These are phyloP conservation scores for Populus ilicifolia DNA, from an alignment of 345 rosid genomes.

Conservation along the genomic window DNA sequence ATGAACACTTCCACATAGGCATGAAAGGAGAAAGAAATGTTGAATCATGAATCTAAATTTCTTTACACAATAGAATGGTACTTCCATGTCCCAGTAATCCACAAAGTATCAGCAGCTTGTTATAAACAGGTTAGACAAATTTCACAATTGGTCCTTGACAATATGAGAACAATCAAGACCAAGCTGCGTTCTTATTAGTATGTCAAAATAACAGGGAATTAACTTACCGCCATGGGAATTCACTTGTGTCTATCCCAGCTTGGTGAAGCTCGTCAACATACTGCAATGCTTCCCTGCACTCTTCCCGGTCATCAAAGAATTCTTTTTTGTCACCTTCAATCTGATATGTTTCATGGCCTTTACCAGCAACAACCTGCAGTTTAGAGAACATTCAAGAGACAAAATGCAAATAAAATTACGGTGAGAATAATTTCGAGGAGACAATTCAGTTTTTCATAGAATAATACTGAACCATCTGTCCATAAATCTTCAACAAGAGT, in stretches of 20 bases:
- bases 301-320: constrained; percentile 84
- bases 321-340: constrained; percentile 83
- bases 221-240: constrained; percentile 95
- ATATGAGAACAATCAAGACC: background rate
- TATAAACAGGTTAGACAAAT: background rate
- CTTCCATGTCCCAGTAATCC: background rate
- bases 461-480: background rate
- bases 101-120: background rate
- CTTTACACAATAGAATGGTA: background rate
- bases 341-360: constrained; percentile 83
- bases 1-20: background rate
- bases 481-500: constrained; percentile 3
- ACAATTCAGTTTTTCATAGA: background rate
- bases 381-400: constrained; percentile 15
- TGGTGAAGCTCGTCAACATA: constrained; percentile 91
- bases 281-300: constrained; percentile 89
- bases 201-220: constrained; percentile 4
- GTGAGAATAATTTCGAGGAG: background rate
- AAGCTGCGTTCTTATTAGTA: background rate
- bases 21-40: background rate
- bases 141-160: background rate
- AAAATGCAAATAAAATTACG: background rate
- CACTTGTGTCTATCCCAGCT: constrained; percentile 97
- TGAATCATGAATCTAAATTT: background rate
- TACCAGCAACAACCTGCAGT: constrained; percentile 79